Evolutionary conservation across 768 basidiomycete species (phyloP), one percentile per base, ranked within the genome.

Genomic region (Crassisporium funariophilum): DNA sequence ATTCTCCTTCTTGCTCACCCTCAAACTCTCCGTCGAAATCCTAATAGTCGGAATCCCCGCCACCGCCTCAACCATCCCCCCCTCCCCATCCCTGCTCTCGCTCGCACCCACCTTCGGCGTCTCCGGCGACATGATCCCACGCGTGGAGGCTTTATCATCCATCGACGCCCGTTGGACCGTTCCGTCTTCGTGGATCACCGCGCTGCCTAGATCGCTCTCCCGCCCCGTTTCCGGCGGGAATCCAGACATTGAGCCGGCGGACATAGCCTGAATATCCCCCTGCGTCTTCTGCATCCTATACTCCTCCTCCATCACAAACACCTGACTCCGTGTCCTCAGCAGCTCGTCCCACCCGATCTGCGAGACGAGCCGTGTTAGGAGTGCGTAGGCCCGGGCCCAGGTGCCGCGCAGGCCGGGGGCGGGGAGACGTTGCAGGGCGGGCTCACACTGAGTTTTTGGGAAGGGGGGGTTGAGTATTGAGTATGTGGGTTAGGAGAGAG

Each of bases 291-390:
- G 95, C 84, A 91, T 88, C 27, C 97, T 81, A 64, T 99, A 99
- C 64, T 99, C 97, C 64, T 99, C 95, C 64, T 98, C 97, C 97
- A 99, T 99, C 31, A 99, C 97, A 67, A 99, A 98, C 11, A 99
- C 97, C 27, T 75, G 70, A 65, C 91, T 93, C 78, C 97, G 85
- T 11, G 91, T 88, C 73, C 94, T 94, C 46, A 99, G 77, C 2
- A 98, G 80, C 71, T 98, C 97, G 69, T 99, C 97, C 97, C 97
- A 99, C 0, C 97, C 97, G 55, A 99, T 94, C 53, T 92, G 86
- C 0, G 88, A 83, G 23, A 98, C 97, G 17, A 99, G 84, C 1
- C 86, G 82, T 11, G 95, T 90, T 17, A 99, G 80, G 10, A 99
- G 80, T 1, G 85, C 75, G 58, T 99, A 99, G 0, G 97, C 97